Percentiles rank a stretch among this genome's conserved stretches.
These are phyloP conservation scores for Thelonectria discophora DNA, from an alignment of 2,329 filamentous ascomycete genomes.

Conservation along the genomic window DNA sequence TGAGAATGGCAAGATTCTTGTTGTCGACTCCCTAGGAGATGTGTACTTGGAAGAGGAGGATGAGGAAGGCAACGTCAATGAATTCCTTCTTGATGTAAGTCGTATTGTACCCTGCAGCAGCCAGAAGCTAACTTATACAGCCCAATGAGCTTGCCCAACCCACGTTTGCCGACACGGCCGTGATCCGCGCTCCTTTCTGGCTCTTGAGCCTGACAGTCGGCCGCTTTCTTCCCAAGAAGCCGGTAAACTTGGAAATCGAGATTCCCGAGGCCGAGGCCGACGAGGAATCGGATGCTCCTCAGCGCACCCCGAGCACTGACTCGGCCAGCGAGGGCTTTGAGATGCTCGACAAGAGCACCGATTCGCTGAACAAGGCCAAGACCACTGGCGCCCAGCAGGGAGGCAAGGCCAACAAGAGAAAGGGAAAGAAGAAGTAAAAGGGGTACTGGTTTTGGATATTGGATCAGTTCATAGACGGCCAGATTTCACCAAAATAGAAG, in stretches of 20 bases:
- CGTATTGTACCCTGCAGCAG: background rate
- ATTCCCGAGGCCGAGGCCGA: slow-evolving; percentile 50
- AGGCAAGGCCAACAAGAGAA: slow-evolving; percentile 61
- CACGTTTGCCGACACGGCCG: slow-evolving; percentile 81
- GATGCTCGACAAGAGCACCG: slow-evolving; percentile 68
- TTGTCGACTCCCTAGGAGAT: slow-evolving; percentile 91
- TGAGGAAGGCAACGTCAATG: slow-evolving; percentile 82
- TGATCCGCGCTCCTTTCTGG: slow-evolving; percentile 82
- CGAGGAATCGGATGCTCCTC: slow-evolving; percentile 59
- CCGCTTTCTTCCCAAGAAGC: slow-evolving; percentile 56
- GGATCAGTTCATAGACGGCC: slow-evolving; percentile 5
- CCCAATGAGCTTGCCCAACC: slow-evolving; percentile 81
- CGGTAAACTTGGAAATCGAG: slow-evolving; percentile 48
- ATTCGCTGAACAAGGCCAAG: slow-evolving; percentile 63
- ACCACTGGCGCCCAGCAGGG: slow-evolving; percentile 57
- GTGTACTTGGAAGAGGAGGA: slow-evolving; percentile 95
- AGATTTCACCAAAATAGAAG: slow-evolving; percentile 4
- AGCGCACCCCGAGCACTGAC: slow-evolving; percentile 64
- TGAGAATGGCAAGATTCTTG: slow-evolving; percentile 93
- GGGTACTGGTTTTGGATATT: background rate
- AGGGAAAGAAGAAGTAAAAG: slow-evolving; percentile 63
- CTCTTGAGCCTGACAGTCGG: slow-evolving; percentile 67
- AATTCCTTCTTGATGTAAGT: slow-evolving; percentile 89
- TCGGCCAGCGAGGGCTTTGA: slow-evolving; percentile 70
- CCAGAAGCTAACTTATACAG: slow-evolving; percentile 54